Evolutionary conservation across 2,329 filamentous ascomycete genomes (phyloP).

Genomic region (Periglandula ipomoeae): DNA sequence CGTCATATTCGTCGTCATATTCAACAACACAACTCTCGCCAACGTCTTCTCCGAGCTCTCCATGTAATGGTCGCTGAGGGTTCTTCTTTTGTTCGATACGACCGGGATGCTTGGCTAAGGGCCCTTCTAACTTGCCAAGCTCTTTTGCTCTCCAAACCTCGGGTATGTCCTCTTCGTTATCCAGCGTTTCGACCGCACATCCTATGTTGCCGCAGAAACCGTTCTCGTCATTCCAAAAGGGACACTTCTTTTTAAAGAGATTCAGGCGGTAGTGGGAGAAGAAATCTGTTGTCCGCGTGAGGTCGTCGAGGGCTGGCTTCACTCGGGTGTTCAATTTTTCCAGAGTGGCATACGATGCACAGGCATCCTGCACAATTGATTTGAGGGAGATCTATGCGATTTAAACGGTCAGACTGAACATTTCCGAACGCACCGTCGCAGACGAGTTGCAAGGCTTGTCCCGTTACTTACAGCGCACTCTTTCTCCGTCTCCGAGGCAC

Average conservation of each 20-base stretch:
- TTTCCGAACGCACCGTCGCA: neutral
- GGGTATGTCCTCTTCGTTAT: constrained; percentile 91
- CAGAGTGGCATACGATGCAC: constrained; percentile 85
- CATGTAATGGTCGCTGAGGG: constrained; percentile 66
- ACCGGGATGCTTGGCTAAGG: constrained; percentile 80
- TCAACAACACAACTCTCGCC: constrained; percentile 96
- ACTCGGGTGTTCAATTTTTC: constrained; percentile 73
- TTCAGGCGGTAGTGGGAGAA: constrained; percentile 97
- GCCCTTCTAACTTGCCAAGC: constrained; percentile 84
- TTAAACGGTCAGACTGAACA: constrained; percentile 6
- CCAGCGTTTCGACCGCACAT: constrained; percentile 88
- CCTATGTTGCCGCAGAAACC: constrained; percentile 96
- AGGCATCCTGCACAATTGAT: constrained; percentile 86
- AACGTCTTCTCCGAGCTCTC: constrained; percentile 73
- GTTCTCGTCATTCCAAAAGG: constrained; percentile 90
- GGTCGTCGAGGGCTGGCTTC: constrained; percentile 65
- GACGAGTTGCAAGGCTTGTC: neutral
- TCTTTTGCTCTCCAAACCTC: constrained; percentile 85
- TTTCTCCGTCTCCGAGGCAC: constrained; percentile 31
- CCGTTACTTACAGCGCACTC: constrained; percentile 42
- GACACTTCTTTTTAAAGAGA: constrained; percentile 87
- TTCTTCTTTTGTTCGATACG: constrained; percentile 63
- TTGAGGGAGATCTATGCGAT: constrained; percentile 68
- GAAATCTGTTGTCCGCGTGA: constrained; percentile 87
- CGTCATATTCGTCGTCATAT: constrained; percentile 94